phyloP scores from a whole-genome alignment of 331 rosid species.

The Dryas integrifolia region DNA sequence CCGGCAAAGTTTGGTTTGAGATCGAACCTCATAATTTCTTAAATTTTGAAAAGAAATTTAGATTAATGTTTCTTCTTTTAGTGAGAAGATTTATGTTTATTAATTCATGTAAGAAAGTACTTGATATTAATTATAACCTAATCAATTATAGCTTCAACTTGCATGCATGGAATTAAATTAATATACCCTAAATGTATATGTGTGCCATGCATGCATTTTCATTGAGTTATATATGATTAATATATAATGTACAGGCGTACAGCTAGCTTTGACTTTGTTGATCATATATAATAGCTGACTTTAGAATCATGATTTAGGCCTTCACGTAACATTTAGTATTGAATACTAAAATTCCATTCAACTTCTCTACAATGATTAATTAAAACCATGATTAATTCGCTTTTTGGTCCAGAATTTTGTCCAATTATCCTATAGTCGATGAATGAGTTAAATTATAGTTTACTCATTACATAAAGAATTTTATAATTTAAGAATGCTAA shows the following conservation, averaged over 20 bases:
- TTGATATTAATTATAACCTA: neutral
- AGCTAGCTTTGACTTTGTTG: too few relatives aligned
- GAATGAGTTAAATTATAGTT: neutral
- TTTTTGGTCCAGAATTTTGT: neutral
- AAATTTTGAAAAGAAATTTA: neutral
- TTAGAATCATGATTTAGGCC: conserved; percentile 1
- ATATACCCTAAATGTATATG: neutral
- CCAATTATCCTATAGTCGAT: neutral
- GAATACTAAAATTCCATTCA: neutral
- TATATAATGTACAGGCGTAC: neutral
- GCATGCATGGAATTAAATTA: neutral
- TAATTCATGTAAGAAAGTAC: neutral
- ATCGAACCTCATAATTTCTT: neutral
- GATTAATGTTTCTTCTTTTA: neutral
- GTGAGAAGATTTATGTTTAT: neutral
- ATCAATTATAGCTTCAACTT: neutral
- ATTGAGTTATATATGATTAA: neutral
- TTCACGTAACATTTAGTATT: neutral
- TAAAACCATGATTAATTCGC: neutral
- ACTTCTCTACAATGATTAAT: conserved; percentile 5
- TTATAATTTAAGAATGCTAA: neutral
- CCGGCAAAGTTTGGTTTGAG: neutral
- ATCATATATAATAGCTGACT: neutral
- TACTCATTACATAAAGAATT: neutral
- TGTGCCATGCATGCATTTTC: conserved; percentile 1